Conservation (phyloP, 139 green algal genomes). For the Klebsormidium nitens region DNA sequence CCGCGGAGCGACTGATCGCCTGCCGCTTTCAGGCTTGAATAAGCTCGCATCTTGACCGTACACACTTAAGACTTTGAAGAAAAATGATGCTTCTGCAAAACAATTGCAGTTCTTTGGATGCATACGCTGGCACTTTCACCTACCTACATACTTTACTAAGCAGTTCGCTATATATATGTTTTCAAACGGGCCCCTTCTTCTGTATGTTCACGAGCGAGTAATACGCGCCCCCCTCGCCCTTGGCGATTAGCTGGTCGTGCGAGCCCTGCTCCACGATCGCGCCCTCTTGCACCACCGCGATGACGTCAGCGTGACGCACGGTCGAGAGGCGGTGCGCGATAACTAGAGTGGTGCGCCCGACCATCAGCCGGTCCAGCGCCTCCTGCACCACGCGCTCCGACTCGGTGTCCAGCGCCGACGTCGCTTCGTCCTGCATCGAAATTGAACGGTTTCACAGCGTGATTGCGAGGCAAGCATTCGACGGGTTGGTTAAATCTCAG, state of each 20-base stretch:
- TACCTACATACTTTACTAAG: too few relatives aligned
- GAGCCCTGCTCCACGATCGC: slow-evolving; percentile 67
- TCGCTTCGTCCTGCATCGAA: slow-evolving; percentile 74
- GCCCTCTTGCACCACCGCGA: slow-evolving; percentile 81
- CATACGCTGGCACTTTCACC: too few relatives aligned
- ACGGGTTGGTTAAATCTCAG: slow-evolving; percentile 63
- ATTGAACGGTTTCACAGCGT: slow-evolving; percentile 64
- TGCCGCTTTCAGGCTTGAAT: too few relatives aligned
- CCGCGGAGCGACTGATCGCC: too few relatives aligned
- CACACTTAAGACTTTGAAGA: too few relatives aligned
- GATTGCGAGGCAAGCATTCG: slow-evolving; percentile 80
- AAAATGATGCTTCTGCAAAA: too few relatives aligned
- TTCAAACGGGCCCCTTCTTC: too few relatives aligned
- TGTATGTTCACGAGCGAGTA: slow-evolving; percentile 15
- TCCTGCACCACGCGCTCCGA: slow-evolving; percentile 73
- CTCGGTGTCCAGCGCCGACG: slow-evolving; percentile 10
- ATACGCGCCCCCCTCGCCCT: slow-evolving; percentile 16
- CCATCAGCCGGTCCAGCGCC: slow-evolving; percentile 66
- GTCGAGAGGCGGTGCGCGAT: slow-evolving; percentile 94
- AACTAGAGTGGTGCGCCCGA: slow-evolving; percentile 82
- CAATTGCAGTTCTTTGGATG: too few relatives aligned
- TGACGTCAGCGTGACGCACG: slow-evolving; percentile 57
- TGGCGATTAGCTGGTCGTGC: slow-evolving; percentile 65
- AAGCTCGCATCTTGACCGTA: too few relatives aligned
- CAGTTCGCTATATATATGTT: too few relatives aligned